These are phyloP conservation scores for Papilionanthe hybrid DNA, from an alignment of 116 monocot species.

Conservation along the genomic window DNA sequence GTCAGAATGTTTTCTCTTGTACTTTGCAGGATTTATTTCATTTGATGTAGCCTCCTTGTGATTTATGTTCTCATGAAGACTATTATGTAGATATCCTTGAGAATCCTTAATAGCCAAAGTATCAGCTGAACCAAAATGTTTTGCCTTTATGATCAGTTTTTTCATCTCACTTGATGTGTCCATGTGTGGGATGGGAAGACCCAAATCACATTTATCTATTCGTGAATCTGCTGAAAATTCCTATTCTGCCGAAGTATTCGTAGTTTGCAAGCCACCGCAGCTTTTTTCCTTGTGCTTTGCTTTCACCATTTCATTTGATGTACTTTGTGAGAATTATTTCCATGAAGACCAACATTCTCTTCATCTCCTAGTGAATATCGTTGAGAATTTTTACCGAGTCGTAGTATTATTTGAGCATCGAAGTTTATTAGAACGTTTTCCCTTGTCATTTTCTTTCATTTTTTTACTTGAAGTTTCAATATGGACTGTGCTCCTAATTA, in stretches of 20 bases:
- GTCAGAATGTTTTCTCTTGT: not conserved
- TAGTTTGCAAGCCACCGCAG: too few relatives aligned
- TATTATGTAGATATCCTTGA: not conserved
- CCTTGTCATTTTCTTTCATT: not conserved
- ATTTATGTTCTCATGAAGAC: too few relatives aligned
- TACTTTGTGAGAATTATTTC: too few relatives aligned
- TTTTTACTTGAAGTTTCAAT: not conserved
- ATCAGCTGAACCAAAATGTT: not conserved
- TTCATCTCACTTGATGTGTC: not conserved
- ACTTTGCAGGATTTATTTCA: too few relatives aligned
- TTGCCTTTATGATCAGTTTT: not conserved
- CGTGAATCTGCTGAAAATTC: constrained; percentile 4
- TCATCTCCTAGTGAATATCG: too few relatives aligned
- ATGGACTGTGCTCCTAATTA: not conserved
- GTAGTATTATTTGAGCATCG: not conserved
- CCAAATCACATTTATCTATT: too few relatives aligned
- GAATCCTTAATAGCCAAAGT: not conserved
- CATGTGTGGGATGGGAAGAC: too few relatives aligned
- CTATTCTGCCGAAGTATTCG: too few relatives aligned
- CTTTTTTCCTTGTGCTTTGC: not conserved
- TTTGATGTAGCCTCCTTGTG: too few relatives aligned
- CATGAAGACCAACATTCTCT: too few relatives aligned
- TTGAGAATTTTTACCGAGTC: not conserved
- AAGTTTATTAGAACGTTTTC: not conserved
- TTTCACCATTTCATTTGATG: not conserved